Percentiles rank a stretch among this genome's conserved stretches.
Conservation (phyloP, 768 basidiomycete species). For the Termitomyces sp. region DNA sequence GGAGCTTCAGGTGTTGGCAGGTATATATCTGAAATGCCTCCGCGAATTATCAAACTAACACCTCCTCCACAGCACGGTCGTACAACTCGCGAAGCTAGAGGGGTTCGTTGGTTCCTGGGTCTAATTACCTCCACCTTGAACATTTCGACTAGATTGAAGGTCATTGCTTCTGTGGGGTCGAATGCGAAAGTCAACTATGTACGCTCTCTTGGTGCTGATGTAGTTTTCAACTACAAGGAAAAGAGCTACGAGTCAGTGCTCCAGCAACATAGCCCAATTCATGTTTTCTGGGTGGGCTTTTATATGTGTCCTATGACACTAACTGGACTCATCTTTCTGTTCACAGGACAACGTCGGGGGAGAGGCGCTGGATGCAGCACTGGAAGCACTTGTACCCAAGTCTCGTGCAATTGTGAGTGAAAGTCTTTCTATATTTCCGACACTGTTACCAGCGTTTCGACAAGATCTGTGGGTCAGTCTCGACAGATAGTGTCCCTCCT, state of each 20-base stretch:
- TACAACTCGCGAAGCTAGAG: conserved; percentile 35
- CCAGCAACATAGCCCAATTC: conserved; percentile 46
- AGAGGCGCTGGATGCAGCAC: conserved; percentile 30
- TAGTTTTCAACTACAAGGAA: conserved; percentile 66
- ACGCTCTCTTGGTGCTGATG: conserved; percentile 49
- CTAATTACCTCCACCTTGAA: too few relatives aligned
- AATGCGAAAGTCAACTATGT: conserved; percentile 59
- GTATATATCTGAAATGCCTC: conserved; percentile 8
- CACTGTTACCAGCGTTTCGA: neutral
- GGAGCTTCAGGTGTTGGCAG: conserved; percentile 29
- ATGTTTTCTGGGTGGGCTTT: conserved; percentile 33
- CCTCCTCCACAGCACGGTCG: conserved; percentile 20
- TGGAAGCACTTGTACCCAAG: conserved; percentile 31
- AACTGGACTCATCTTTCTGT: neutral
- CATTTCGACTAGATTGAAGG: conserved; percentile 28
- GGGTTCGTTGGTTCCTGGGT: conserved; percentile 15
- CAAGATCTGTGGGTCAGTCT: conserved; percentile 1
- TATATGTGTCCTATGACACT: neutral
- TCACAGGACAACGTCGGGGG: conserved; percentile 47
- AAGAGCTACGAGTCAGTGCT: conserved; percentile 41
- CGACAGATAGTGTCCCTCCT: conserved; percentile 4
- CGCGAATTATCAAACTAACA: neutral
- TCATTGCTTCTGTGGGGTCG: conserved; percentile 60
- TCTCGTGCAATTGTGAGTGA: conserved; percentile 40
- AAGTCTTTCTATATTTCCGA: neutral